These are phyloP conservation scores for Eutypa lata DNA, from an alignment of 2,329 filamentous ascomycete genomes.

Conservation along the genomic window DNA sequence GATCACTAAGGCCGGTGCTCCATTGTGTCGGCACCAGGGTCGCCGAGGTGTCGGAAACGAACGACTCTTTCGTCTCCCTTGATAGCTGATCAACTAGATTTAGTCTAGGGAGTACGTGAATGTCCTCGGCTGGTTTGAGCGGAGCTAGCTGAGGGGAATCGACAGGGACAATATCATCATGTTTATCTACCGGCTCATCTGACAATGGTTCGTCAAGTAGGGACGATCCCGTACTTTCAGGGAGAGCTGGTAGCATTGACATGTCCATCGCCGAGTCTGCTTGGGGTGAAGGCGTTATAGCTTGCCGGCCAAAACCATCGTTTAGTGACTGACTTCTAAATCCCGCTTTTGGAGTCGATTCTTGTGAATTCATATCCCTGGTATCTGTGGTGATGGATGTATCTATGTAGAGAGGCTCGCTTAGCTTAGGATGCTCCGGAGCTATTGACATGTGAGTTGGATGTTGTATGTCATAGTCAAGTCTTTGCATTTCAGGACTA, in stretches of 20 bases:
- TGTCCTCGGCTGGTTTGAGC: slow-evolving; percentile 1
- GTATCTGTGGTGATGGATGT: slow-evolving; percentile 5
- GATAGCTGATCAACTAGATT: neutral
- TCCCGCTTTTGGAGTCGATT: slow-evolving; percentile 8
- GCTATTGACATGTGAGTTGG: slow-evolving; percentile 10
- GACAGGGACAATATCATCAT: slow-evolving; percentile 17
- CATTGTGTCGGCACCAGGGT: slow-evolving; percentile 8
- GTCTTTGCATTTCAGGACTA: slow-evolving; percentile 27
- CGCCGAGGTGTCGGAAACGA: slow-evolving; percentile 11
- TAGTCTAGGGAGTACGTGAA: neutral
- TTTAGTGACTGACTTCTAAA: neutral
- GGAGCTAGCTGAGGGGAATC: slow-evolving; percentile 15
- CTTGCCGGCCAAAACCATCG: slow-evolving; percentile 3
- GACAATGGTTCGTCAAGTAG: neutral
- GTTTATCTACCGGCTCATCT: neutral
- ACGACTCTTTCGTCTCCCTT: slow-evolving; percentile 4
- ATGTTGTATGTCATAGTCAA: slow-evolving; percentile 26
- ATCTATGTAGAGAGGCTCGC: slow-evolving; percentile 13
- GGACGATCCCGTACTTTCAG: slow-evolving; percentile 8
- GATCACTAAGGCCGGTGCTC: slow-evolving; percentile 2
- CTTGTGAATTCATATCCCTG: slow-evolving; percentile 1
- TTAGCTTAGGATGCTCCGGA: neutral
- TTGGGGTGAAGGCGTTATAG: slow-evolving; percentile 3
- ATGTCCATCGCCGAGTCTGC: slow-evolving; percentile 4
- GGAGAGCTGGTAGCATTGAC: slow-evolving; percentile 11